phyloP scores from a whole-genome alignment of 2,329 filamentous ascomycete genomes.

The Metarhizium robertsii region DNA sequence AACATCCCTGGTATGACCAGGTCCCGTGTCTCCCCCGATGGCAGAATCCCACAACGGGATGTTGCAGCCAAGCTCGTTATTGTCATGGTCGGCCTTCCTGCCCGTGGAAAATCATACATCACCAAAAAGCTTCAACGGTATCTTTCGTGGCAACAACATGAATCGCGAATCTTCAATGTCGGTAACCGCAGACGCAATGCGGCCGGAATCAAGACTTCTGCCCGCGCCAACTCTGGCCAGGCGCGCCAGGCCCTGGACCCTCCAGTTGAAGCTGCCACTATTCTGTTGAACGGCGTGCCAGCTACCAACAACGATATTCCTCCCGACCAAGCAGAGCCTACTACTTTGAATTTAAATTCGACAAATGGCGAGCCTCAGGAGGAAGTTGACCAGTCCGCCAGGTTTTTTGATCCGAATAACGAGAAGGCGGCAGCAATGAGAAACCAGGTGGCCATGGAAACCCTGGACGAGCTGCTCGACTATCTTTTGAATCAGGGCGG shows the following conservation, averaged over 20 bases:
- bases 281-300: slow-evolving; percentile 45
- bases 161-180: slow-evolving; percentile 94
- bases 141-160: slow-evolving; percentile 94
- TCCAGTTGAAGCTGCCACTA: slow-evolving; percentile 44
- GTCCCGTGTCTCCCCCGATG: slow-evolving; percentile 91
- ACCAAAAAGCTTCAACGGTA: slow-evolving; percentile 97
- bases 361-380: slow-evolving; percentile 18
- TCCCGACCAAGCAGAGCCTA: slow-evolving; percentile 26
- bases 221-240: slow-evolving; percentile 21
- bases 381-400: slow-evolving; percentile 76
- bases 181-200: slow-evolving; percentile 80
- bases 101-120: slow-evolving; percentile 95
- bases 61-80: slow-evolving; percentile 95
- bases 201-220: slow-evolving; percentile 44
- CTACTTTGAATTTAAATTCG: slow-evolving; percentile 26
- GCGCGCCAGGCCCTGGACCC: slow-evolving; percentile 31
- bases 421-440: slow-evolving; percentile 70
- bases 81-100: slow-evolving; percentile 94
- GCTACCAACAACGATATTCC: slow-evolving; percentile 21
- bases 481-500: slow-evolving; percentile 78
- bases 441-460: slow-evolving; percentile 87
- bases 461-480: slow-evolving; percentile 82
- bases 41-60: slow-evolving; percentile 85
- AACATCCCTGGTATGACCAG: slow-evolving; percentile 95
- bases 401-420: slow-evolving; percentile 91